phyloP scores from a whole-genome alignment of 306 rosid genomes.

The Cotoneaster glaucophyllus region DNA sequence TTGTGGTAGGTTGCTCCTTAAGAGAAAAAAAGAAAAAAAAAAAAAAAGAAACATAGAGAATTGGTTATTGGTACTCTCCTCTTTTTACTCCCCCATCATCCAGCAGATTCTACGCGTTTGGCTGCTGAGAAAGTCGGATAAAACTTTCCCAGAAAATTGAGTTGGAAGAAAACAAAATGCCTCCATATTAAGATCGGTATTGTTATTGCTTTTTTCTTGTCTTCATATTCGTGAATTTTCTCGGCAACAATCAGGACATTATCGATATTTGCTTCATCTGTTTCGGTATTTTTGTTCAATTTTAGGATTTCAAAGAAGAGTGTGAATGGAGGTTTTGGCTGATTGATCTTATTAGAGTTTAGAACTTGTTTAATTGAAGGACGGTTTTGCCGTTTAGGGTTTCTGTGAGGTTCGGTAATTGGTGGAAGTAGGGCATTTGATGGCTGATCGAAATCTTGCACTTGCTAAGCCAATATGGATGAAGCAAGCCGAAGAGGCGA shows the following conservation, averaged over 20 bases:
- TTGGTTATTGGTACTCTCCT: not conserved
- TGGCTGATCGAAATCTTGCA: constrained; percentile 79
- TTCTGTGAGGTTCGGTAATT: constrained; percentile 1
- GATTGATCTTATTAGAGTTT: constrained; percentile 10
- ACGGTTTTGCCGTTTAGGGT: not conserved
- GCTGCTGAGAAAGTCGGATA: not conserved
- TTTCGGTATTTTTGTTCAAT: not conserved
- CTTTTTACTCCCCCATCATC: not conserved
- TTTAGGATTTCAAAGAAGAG: constrained; percentile 3
- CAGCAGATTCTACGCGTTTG: not conserved
- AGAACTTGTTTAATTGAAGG: not conserved
- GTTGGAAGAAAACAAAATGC: not conserved
- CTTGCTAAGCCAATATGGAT: constrained; percentile 82
- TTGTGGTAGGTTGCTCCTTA: no score
- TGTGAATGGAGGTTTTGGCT: constrained; percentile 2
- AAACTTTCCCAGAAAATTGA: not conserved
- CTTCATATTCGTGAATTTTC: not conserved
- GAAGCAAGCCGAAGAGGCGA: constrained; percentile 99
- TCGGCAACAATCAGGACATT: not conserved
- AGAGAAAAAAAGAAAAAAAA: no score
- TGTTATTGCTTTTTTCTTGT: not conserved
- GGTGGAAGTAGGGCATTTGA: constrained; percentile 23
- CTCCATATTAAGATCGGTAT: not conserved
- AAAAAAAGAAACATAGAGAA: no score
- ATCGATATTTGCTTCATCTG: not conserved